These are phyloP conservation scores for Saxophila tyrrhenica DNA, from an alignment of 495 filamentous ascomycete species.

Conservation along the genomic window DNA sequence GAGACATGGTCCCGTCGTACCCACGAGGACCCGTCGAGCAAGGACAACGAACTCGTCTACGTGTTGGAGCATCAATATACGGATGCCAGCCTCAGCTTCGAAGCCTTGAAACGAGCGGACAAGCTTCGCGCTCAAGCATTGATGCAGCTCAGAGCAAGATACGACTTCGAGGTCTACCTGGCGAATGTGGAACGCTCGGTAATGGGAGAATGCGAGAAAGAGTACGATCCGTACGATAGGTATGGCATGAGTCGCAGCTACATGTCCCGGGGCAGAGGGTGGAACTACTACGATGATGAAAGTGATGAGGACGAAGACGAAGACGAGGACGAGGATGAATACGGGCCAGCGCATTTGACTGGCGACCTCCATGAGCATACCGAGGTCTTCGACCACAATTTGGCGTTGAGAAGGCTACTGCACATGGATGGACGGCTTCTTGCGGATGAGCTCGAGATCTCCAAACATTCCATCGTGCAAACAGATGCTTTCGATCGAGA, in stretches of 20 bases:
- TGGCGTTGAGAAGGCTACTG: too few relatives aligned
- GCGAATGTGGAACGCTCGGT: slow-evolving; percentile 28
- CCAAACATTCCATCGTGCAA: slow-evolving; percentile 26
- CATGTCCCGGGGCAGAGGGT: too few relatives aligned
- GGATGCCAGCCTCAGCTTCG: slow-evolving; percentile 30
- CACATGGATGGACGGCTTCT: slow-evolving; percentile 22
- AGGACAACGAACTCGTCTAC: slow-evolving; percentile 23
- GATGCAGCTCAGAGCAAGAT: slow-evolving; percentile 22
- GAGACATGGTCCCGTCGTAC: not conserved
- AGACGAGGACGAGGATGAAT: too few relatives aligned
- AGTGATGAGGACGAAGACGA: too few relatives aligned
- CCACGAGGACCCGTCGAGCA: not conserved
- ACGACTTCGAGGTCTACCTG: slow-evolving; percentile 31
- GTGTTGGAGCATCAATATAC: slow-evolving; percentile 40
- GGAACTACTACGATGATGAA: too few relatives aligned
- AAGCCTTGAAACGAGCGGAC: slow-evolving; percentile 36
- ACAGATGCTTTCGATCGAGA: slow-evolving; percentile 25
- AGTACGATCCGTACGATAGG: too few relatives aligned
- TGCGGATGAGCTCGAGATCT: slow-evolving; percentile 16
- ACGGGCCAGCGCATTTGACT: too few relatives aligned
- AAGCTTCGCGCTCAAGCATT: not conserved
- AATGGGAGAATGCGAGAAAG: too few relatives aligned
- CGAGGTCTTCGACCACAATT: too few relatives aligned
- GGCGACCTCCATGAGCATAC: too few relatives aligned
- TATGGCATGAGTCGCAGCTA: too few relatives aligned